phyloP scores from a whole-genome alignment of 2,329 filamentous ascomycete genomes.

The Cordyceps cicadae region DNA sequence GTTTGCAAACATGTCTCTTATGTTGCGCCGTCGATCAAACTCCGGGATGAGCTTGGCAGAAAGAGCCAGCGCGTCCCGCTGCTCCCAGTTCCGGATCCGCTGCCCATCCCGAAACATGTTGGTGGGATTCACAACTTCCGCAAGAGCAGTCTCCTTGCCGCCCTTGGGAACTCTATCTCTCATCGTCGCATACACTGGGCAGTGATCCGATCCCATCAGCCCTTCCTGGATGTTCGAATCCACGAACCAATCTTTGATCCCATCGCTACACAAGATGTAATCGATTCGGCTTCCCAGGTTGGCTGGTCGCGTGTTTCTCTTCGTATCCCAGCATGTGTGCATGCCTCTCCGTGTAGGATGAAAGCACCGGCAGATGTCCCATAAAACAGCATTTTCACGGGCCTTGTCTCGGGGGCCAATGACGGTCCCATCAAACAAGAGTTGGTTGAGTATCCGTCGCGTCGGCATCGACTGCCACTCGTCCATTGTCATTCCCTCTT shows the following conservation, averaged over 20 bases:
- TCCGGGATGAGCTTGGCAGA: slow-evolving; percentile 82
- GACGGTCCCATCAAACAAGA: slow-evolving; percentile 67
- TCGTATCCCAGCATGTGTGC: slow-evolving; percentile 97
- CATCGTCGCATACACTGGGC: slow-evolving; percentile 76
- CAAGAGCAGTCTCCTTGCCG: slow-evolving; percentile 43
- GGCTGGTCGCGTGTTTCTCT: slow-evolving; percentile 87
- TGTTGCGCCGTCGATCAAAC: slow-evolving; percentile 75
- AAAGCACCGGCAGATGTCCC: slow-evolving; percentile 76
- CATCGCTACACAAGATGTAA: slow-evolving; percentile 76
- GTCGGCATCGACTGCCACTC: slow-evolving; percentile 67
- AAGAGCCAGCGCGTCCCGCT: slow-evolving; percentile 59
- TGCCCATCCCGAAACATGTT: slow-evolving; percentile 62
- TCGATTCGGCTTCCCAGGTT: slow-evolving; percentile 93
- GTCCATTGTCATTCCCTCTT: slow-evolving; percentile 57
- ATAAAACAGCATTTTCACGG: slow-evolving; percentile 62
- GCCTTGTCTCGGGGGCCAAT: slow-evolving; percentile 58
- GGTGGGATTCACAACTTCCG: slow-evolving; percentile 69
- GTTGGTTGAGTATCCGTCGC: slow-evolving; percentile 73
- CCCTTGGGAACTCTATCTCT: slow-evolving; percentile 51
- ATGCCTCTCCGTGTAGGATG: slow-evolving; percentile 75
- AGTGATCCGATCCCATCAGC: slow-evolving; percentile 91
- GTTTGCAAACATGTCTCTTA: slow-evolving; percentile 80
- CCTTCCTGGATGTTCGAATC: slow-evolving; percentile 87
- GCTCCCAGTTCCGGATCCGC: slow-evolving; percentile 57
- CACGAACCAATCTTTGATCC: slow-evolving; percentile 71